A percentile compares a stretch with the other conserved stretches of the same genome.
phyloP scores from a whole-genome alignment of 805 yeast species.

The Metschnikowia matae region DNA sequence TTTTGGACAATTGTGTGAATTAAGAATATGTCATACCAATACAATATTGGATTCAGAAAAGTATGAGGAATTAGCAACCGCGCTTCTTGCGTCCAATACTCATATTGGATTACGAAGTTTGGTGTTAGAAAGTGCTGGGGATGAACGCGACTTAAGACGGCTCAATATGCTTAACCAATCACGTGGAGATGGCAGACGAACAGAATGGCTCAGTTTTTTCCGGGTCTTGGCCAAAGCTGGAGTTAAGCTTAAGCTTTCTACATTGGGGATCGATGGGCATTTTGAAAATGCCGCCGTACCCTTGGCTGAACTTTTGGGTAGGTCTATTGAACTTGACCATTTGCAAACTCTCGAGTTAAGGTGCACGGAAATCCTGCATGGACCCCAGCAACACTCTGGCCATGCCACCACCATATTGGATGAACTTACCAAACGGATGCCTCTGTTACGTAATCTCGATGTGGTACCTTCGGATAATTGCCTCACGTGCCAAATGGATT shows the following conservation, averaged over 20 bases:
- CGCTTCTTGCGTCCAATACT: conserved; percentile 3
- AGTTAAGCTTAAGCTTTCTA: conserved; percentile 6
- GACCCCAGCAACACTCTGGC: conserved; percentile 14
- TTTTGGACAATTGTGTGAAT: conserved; percentile 4
- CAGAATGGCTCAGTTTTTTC: conserved; percentile 23
- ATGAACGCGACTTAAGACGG: conserved; percentile 10
- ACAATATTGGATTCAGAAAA: neutral
- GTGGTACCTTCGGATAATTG: conserved; percentile 11
- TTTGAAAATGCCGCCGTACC: conserved; percentile 14
- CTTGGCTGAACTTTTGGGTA: conserved; percentile 9
- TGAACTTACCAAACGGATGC: conserved; percentile 5
- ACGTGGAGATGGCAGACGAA: conserved; percentile 3
- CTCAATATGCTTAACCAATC: conserved; percentile 18
- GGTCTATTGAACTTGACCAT: conserved; percentile 13
- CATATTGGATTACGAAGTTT: conserved; percentile 9
- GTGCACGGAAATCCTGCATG: conserved; percentile 23
- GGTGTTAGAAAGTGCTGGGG: conserved; percentile 16
- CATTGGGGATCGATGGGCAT: conserved; percentile 23
- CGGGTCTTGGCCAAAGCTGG: conserved; percentile 3
- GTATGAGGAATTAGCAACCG: conserved; percentile 5
- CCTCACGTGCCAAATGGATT: conserved; percentile 10
- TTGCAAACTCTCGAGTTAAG: conserved; percentile 15
- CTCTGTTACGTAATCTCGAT: conserved; percentile 7
- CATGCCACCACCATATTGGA: conserved; percentile 7
- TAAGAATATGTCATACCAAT: conserved; percentile 4